A percentile compares a stretch with the other conserved stretches of the same genome.
phyloP scores from a whole-genome alignment of 345 rosid species.

The Hibiscus tridactylites region DNA sequence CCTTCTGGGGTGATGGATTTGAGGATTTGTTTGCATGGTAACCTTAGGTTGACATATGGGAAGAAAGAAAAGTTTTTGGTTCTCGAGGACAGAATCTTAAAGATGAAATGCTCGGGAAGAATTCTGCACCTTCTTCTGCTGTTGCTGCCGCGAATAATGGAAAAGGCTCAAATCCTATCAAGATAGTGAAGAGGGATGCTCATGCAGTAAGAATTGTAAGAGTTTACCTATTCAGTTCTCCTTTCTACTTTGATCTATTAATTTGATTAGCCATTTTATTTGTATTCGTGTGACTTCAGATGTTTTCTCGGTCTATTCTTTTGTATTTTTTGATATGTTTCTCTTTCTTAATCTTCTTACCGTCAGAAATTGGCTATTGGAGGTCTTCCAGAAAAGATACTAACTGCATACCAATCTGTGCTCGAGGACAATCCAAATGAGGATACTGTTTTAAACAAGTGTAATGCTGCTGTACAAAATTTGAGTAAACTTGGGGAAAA shows the following conservation, averaged over 20 bases:
- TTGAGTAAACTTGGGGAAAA: conserved; percentile 41
- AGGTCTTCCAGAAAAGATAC: conserved; percentile 55
- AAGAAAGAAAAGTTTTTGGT: conserved; percentile 67
- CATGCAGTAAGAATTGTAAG: conserved; percentile 55
- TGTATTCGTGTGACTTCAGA: background rate
- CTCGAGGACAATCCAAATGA: conserved; percentile 42
- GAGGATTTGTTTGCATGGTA: background rate
- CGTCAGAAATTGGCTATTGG: conserved; percentile 63
- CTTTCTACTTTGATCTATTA: background rate
- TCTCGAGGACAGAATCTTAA: conserved; percentile 55
- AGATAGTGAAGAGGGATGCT: conserved; percentile 61
- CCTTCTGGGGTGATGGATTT: background rate
- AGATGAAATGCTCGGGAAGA: conserved; percentile 56
- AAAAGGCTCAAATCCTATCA: conserved; percentile 54
- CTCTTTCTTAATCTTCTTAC: conserved; percentile 18
- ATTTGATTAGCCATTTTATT: background rate
- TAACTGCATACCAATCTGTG: conserved; percentile 56
- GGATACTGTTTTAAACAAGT: conserved; percentile 46
- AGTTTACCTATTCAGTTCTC: background rate
- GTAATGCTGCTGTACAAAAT: conserved; percentile 31
- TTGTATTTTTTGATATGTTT: conserved; percentile 8
- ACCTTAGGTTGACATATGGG: conserved; percentile 68
- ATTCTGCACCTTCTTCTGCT: conserved; percentile 23
- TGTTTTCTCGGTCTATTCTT: conserved; percentile 2
- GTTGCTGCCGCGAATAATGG: conserved; percentile 32